A percentile compares a stretch with the other conserved stretches of the same genome.
phyloP scores from a whole-genome alignment of 345 rosid genomes.

The Euphorbia lathyris region DNA sequence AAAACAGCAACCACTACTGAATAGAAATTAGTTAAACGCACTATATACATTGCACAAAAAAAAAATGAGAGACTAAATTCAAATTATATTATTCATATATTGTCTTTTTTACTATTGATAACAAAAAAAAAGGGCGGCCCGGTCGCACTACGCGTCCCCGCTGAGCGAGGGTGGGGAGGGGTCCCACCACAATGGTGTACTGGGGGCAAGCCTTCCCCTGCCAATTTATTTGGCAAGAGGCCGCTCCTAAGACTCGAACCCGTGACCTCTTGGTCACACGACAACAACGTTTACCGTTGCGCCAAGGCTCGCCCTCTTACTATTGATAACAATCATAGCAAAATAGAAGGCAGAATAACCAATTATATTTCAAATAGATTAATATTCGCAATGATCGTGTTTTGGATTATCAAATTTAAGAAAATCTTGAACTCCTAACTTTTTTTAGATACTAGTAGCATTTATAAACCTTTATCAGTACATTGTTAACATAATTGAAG shows the following conservation, averaged over 20 bases:
- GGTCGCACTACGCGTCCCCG: too few species aligned
- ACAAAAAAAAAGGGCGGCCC: too few species aligned
- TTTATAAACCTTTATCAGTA: background rate
- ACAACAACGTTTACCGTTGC: too few species aligned
- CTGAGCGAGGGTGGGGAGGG: too few species aligned
- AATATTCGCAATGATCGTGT: background rate
- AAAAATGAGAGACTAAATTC: background rate
- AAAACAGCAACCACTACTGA: background rate
- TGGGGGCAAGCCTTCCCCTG: too few species aligned
- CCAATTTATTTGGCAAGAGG: too few species aligned
- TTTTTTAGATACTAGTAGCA: background rate
- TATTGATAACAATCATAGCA: too few species aligned
- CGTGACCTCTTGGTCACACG: too few species aligned
- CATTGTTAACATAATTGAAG: background rate
- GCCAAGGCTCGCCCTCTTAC: too few species aligned
- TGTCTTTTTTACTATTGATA: background rate
- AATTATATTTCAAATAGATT: background rate
- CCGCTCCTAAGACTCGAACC: too few species aligned
- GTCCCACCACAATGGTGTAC: too few species aligned
- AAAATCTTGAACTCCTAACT: background rate
- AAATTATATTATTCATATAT: background rate
- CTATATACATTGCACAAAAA: background rate
- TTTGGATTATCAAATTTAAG: background rate
- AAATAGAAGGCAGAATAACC: background rate
- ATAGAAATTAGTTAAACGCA: background rate